Percentiles rank a stretch among this genome's conserved stretches.
Conservation (phyloP, 179 eudicot species). For the Drosera spatulata region DNA sequence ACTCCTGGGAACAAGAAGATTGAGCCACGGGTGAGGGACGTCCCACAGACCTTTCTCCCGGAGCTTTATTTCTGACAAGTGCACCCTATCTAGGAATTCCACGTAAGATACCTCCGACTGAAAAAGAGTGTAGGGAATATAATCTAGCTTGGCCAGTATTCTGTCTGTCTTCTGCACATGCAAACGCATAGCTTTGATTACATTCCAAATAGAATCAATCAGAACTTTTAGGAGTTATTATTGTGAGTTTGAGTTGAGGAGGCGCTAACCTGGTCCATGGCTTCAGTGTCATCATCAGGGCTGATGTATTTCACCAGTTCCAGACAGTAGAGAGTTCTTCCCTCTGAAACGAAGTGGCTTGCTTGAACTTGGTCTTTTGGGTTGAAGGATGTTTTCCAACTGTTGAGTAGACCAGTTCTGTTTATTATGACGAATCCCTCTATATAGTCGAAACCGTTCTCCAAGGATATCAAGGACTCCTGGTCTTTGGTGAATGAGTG, state of each 20-base stretch:
- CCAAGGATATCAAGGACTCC: slow-evolving; percentile 61
- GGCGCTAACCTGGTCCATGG: slow-evolving; percentile 37
- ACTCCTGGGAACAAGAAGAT: slow-evolving; percentile 69
- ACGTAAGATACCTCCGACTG: slow-evolving; percentile 52
- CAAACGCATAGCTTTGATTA: background rate
- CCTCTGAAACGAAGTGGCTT: slow-evolving; percentile 64
- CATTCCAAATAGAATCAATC: background rate
- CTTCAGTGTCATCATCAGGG: slow-evolving; percentile 27
- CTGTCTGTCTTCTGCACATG: slow-evolving; percentile 43
- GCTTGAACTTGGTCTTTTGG: slow-evolving; percentile 72
- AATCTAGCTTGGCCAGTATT: slow-evolving; percentile 46
- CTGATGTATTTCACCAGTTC: slow-evolving; percentile 72
- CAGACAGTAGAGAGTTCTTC: slow-evolving; percentile 69
- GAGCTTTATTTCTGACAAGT: slow-evolving; percentile 58
- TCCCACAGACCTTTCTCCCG: slow-evolving; percentile 77
- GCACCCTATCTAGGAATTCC: slow-evolving; percentile 78
- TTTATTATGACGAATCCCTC: slow-evolving; percentile 85
- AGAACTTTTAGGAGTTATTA: background rate
- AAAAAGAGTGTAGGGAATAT: slow-evolving; percentile 63
- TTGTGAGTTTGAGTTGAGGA: background rate
- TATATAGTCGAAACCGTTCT: slow-evolving; percentile 66
- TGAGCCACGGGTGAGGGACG: slow-evolving; percentile 97
- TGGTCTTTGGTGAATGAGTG: slow-evolving; percentile 67
- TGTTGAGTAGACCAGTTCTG: slow-evolving; percentile 58
- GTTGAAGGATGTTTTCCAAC: slow-evolving; percentile 76